Conservation (phyloP, 306 rosid genomes). For the Pachyrhizus erosus region DNA sequence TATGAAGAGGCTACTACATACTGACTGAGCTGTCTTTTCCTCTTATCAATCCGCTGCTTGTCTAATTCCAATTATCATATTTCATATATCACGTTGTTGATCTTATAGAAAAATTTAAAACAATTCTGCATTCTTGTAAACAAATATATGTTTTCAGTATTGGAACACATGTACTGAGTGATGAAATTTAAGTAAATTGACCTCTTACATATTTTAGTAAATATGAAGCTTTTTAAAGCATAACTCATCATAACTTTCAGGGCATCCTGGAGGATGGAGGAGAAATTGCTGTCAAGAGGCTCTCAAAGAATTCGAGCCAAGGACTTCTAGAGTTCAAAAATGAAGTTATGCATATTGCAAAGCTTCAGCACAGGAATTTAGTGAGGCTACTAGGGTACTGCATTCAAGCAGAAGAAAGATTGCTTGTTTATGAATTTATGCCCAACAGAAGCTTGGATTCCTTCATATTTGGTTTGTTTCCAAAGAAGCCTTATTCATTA, state of each 20-base stretch:
- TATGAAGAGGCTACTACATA: too few relatives aligned
- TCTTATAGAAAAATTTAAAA: neutral
- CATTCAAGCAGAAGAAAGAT: conserved; percentile 52
- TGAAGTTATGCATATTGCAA: conserved; percentile 55
- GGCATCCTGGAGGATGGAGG: conserved; percentile 53
- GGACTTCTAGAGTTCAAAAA: conserved; percentile 57
- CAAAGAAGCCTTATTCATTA: neutral
- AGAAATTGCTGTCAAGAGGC: conserved; percentile 66
- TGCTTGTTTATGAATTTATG: conserved; percentile 18
- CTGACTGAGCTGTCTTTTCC: neutral
- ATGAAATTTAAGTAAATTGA: neutral
- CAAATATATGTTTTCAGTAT: neutral
- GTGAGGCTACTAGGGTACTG: conserved; percentile 60
- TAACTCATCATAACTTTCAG: conserved; percentile 27
- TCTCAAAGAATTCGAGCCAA: conserved; percentile 55
- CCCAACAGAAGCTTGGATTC: conserved; percentile 25
- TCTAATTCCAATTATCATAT: neutral
- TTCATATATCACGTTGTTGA: neutral
- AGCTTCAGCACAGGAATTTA: conserved; percentile 65
- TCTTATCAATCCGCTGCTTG: neutral
- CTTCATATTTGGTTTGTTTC: conserved; percentile 50
- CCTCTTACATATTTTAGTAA: neutral
- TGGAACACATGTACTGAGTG: neutral
- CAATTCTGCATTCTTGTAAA: neutral
- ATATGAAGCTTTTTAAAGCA: neutral